Evolutionary conservation across 495 filamentous ascomycete species (phyloP), one percentile per base, ranked within the genome.

Genomic region (Penicillium turbatum): DNA sequence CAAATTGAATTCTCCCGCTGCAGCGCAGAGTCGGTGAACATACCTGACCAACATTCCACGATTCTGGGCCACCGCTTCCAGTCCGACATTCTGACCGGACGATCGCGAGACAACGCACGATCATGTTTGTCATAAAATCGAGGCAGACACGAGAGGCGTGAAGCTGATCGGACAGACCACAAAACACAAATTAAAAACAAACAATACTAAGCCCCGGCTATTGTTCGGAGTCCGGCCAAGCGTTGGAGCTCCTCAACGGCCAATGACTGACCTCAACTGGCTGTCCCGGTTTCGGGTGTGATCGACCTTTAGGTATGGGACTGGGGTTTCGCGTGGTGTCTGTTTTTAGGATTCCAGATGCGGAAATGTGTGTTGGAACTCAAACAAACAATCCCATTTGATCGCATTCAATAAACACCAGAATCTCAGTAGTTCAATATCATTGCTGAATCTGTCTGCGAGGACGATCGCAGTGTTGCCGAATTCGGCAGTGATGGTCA

Each of bases 311-410:
- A 16, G 41, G 26, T 12, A 30, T 5, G 15, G 41, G 4, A 24
- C 21, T 24, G 26, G 21, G 7, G n/a, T 3, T 7, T 34, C 59
- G 47, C 59, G 55, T 62, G 59, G 59, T 53, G 13, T 27, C 56
- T 56, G 49, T 56, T 59, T 59, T 62, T 53, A 50, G 55, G 8
- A n/a, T 30, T 19, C 36, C 32, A 21, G 11, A 54, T 38, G 48
- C 58, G 45, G 58, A 49, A 50, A 46, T 54, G 2, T 34, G 54
- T 36, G 17, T n/a, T 39, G 17, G n/a, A 30, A 49, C 40, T 24
- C 0, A 5, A 3, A 15, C 15, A 32, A 24, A 10, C 2, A 31
- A 30, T 9, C 26, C 6, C 10, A 32, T 17, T 47, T 16, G n/a
- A 16, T 48, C 19, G 31, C 12, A 48, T 37, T 26, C 12, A 9